Percentiles rank a stretch among this genome's conserved stretches.
Evolutionary conservation across 805 yeast genomes (phyloP).

Genomic region (Komagataella ulmi): DNA sequence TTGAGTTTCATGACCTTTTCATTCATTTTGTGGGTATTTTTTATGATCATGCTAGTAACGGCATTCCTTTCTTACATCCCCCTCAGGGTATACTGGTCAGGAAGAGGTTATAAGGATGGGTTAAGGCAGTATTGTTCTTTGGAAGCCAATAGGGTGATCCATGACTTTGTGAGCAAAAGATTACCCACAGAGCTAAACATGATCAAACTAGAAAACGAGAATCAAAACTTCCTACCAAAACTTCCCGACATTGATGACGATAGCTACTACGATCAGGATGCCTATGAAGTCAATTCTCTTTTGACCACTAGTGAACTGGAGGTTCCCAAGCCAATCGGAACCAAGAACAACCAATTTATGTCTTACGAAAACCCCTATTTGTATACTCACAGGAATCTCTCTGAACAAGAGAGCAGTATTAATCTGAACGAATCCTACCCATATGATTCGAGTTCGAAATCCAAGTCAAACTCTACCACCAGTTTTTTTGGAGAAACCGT

Average conservation of each 20-base stretch:
- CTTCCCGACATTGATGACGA: slow-evolving; percentile 9
- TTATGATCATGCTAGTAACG: slow-evolving; percentile 39
- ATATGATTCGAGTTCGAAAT: slow-evolving; percentile 10
- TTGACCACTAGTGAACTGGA: neutral
- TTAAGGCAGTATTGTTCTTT: slow-evolving; percentile 50
- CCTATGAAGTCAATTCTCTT: neutral
- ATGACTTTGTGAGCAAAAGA: slow-evolving; percentile 29
- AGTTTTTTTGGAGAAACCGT: neutral
- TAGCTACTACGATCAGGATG: neutral
- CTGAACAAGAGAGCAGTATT: neutral
- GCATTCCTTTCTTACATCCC: slow-evolving; percentile 43
- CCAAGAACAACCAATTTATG: neutral
- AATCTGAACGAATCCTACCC: neutral
- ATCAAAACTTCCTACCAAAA: slow-evolving; percentile 12
- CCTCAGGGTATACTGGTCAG: slow-evolving; percentile 27
- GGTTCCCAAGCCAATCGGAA: neutral
- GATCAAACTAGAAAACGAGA: slow-evolving; percentile 11
- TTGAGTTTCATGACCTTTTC: slow-evolving; percentile 67
- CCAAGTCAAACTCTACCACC: slow-evolving; percentile 3
- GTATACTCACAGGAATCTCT: neutral
- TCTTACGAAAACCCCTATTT: neutral
- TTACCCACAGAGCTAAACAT: slow-evolving; percentile 16
- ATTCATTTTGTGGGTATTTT: slow-evolving; percentile 58
- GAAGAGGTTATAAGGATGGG: slow-evolving; percentile 22
- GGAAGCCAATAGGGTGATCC: slow-evolving; percentile 44